phyloP scores from a whole-genome alignment of 257 asterid species.

The Nicotiana knightiana region DNA sequence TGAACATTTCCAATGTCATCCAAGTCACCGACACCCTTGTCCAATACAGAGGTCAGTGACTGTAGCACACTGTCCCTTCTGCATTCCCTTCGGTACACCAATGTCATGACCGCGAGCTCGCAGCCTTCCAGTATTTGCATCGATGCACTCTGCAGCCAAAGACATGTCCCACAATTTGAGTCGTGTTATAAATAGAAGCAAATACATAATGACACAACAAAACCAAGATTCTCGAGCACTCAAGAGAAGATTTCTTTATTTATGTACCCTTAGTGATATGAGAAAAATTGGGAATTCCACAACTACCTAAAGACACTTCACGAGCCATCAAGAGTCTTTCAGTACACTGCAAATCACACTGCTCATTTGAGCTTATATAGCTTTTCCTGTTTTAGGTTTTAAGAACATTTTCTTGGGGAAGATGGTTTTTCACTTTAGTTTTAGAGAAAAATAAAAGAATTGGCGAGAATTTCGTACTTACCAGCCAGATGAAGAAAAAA shows the following conservation, averaged over 20 bases:
- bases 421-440: too few relatives aligned
- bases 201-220: background rate
- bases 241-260: background rate
- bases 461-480: background rate
- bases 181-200: background rate
- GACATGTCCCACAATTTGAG: background rate
- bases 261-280: background rate
- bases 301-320: background rate
- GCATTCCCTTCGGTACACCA: constrained; percentile 26
- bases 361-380: background rate
- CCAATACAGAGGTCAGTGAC: constrained; percentile 71
- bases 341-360: background rate
- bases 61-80: constrained; percentile 88
- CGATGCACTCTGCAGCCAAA: constrained; percentile 72
- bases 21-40: constrained; percentile 32
- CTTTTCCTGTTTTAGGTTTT: background rate
- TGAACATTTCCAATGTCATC: constrained; percentile 42
- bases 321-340: background rate
- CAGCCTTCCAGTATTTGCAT: constrained; percentile 66
- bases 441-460: background rate
- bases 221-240: background rate
- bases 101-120: constrained; percentile 73
- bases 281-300: background rate
- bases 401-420: background rate
- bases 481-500: background rate